Percentiles rank a stretch among this genome's conserved stretches.
phyloP scores from a whole-genome alignment of 2,329 filamentous ascomycete genomes.

The Thyridium curvatum region DNA sequence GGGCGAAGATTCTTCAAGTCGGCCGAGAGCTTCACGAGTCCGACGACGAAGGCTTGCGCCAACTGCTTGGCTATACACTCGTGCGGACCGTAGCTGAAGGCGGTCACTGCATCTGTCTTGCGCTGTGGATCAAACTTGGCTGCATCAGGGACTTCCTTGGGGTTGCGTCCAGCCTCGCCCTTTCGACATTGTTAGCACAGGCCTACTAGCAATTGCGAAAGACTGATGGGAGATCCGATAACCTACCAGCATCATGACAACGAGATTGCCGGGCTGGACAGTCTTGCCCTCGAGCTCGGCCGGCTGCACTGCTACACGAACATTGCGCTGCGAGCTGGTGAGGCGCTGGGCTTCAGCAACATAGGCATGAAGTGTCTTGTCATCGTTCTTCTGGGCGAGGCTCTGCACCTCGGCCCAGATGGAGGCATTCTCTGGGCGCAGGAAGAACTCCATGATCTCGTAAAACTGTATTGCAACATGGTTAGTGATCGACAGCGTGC shows the following conservation, averaged over 20 bases:
- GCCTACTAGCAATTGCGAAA: neutral
- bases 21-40: slow-evolving; percentile 34
- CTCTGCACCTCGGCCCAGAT: slow-evolving; percentile 36
- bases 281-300: slow-evolving; percentile 28
- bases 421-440: slow-evolving; percentile 28
- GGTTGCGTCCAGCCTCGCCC: slow-evolving; percentile 31
- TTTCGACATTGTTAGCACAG: slow-evolving; percentile 6
- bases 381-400: slow-evolving; percentile 26
- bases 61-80: slow-evolving; percentile 25
- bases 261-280: slow-evolving; percentile 30
- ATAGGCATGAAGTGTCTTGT: slow-evolving; percentile 23
- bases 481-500: neutral
- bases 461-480: slow-evolving; percentile 28
- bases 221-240: too few relatives aligned
- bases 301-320: slow-evolving; percentile 25
- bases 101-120: slow-evolving; percentile 28
- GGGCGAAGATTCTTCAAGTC: slow-evolving; percentile 36
- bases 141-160: slow-evolving; percentile 26
- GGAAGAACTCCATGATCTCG: slow-evolving; percentile 35
- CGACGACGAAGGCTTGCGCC: slow-evolving; percentile 31
- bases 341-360: slow-evolving; percentile 33
- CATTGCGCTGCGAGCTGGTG: slow-evolving; percentile 30
- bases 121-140: slow-evolving; percentile 35
- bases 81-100: slow-evolving; percentile 38
- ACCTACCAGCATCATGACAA: slow-evolving; percentile 34